Percentiles rank a stretch among this genome's conserved stretches.
Conservation (phyloP, 306 rosid species). For the Canavalia ensiformis region DNA sequence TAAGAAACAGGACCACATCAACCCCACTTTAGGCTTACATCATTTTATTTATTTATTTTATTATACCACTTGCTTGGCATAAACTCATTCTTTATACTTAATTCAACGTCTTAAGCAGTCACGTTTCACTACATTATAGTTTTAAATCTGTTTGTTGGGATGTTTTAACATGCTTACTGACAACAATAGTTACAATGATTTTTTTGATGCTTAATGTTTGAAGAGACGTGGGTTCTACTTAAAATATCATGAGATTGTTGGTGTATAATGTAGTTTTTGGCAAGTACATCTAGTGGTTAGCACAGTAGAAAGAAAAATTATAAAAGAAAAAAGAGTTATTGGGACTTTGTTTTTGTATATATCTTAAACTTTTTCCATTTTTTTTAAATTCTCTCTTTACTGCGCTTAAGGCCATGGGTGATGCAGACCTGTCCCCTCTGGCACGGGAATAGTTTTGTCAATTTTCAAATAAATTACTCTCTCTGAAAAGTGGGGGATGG, state of each 20-base stretch:
- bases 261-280: background rate
- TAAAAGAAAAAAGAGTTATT: background rate
- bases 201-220: background rate
- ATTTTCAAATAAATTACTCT: too few relatives aligned
- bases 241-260: background rate
- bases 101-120: background rate
- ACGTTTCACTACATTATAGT: conserved; percentile 2
- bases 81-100: background rate
- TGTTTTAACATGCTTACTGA: background rate
- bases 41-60: background rate
- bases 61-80: background rate
- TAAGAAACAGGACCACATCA: conserved; percentile 5
- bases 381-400: background rate
- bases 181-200: background rate
- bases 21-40: conserved; percentile 15
- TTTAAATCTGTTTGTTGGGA: background rate
- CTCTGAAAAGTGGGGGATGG: too few relatives aligned
- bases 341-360: background rate
- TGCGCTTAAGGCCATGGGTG: background rate
- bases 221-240: background rate
- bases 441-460: background rate
- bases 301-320: background rate
- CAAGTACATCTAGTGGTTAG: background rate
- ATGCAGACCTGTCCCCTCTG: background rate
- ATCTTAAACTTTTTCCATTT: background rate